Conservation (phyloP, 805 yeast genomes). For the Cephaloascus albidus region DNA sequence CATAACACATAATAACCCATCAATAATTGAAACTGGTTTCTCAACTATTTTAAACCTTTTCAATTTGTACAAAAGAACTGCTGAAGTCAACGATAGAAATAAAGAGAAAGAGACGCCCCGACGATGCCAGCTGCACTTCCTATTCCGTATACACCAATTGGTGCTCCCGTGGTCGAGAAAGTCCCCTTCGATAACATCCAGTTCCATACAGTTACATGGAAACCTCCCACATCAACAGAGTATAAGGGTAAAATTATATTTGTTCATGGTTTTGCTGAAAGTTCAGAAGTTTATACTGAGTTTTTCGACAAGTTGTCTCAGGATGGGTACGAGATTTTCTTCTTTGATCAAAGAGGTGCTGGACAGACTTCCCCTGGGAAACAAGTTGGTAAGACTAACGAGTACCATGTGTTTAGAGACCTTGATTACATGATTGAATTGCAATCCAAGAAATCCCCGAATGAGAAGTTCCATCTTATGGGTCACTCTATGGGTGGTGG, state of each 20-base stretch:
- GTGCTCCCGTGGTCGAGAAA: conserved; percentile 17
- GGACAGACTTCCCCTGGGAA: conserved; percentile 54
- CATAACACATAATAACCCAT: neutral
- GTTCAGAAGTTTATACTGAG: conserved; percentile 36
- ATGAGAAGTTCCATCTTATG: conserved; percentile 37
- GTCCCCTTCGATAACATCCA: conserved; percentile 26
- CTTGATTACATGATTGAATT: conserved; percentile 46
- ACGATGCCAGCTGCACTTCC: neutral
- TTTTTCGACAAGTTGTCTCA: conserved; percentile 42
- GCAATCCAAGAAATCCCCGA: conserved; percentile 25
- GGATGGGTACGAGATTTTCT: conserved; percentile 55
- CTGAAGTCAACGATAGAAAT: no score
- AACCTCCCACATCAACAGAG: conserved; percentile 19
- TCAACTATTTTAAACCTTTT: no score
- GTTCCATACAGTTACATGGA: conserved; percentile 31
- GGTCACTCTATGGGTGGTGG: conserved; percentile 88
- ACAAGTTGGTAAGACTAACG: conserved; percentile 47
- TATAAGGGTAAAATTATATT: conserved; percentile 46
- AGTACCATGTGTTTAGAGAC: conserved; percentile 46
- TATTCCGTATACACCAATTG: conserved; percentile 23
- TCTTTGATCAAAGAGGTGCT: conserved; percentile 71
- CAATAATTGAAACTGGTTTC: no score
- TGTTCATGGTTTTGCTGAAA: conserved; percentile 70
- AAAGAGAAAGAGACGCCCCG: no score
- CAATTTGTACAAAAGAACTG: no score